A percentile compares a stretch with the other conserved stretches of the same genome.
Evolutionary conservation across 2,329 filamentous ascomycete genomes (phyloP).

Genomic region (Fusarium sp.): DNA sequence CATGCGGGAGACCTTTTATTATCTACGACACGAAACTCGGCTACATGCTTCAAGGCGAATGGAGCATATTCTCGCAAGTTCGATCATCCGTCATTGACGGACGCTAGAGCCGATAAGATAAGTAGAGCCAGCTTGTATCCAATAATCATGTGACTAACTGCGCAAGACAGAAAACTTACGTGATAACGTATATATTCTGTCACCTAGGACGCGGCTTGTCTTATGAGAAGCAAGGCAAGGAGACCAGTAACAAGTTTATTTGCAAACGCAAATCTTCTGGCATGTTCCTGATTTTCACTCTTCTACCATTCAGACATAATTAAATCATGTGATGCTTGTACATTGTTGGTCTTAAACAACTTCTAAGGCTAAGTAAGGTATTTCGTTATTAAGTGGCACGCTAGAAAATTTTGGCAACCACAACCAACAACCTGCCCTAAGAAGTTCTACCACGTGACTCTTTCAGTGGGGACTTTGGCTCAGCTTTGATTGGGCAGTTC

Average conservation of each 20-base stretch:
- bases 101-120: background rate
- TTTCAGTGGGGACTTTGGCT: background rate
- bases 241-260: background rate
- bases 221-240: background rate
- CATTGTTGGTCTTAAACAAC: background rate
- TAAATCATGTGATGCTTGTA: background rate
- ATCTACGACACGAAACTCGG: constrained; percentile 28
- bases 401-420: background rate
- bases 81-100: constrained; percentile 33
- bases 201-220: background rate
- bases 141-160: constrained; percentile 45
- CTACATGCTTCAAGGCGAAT: constrained; percentile 40
- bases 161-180: background rate
- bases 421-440: background rate
- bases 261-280: background rate
- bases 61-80: constrained; percentile 54
- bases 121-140: constrained; percentile 33
- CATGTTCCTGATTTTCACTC: background rate
- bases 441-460: background rate
- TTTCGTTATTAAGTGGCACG: background rate
- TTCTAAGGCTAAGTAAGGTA: background rate
- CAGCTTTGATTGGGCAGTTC: background rate
- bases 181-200: background rate
- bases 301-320: background rate
- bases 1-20: constrained; percentile 24